A percentile compares a stretch with the other conserved stretches of the same genome.
Conservation (phyloP, 129 eudicot genomes). For the Tanacetum coccineum region DNA sequence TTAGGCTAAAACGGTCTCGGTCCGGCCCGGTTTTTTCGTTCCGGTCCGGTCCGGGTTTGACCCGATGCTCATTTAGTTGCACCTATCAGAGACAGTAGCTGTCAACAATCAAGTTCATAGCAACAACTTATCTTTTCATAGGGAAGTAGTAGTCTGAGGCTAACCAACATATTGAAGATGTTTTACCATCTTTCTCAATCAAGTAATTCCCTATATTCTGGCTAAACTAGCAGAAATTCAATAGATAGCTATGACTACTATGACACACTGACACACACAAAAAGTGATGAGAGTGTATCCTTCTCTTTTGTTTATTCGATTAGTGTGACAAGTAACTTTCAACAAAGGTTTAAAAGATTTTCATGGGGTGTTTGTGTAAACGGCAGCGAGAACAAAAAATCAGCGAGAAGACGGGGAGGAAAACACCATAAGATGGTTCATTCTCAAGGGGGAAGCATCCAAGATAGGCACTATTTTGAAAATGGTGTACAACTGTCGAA, state of each 20-base stretch:
- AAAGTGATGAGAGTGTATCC: neutral
- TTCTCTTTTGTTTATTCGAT: neutral
- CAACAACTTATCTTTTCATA: no score
- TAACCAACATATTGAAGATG: no score
- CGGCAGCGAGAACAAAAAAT: neutral
- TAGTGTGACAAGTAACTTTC: no score
- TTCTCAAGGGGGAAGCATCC: neutral
- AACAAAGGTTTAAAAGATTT: neutral
- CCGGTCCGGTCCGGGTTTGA: no score
- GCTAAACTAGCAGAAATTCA: slow-evolving; percentile 3
- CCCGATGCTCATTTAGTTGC: no score
- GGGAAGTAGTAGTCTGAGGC: no score
- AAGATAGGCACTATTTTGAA: neutral
- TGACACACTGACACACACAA: neutral
- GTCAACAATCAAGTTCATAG: no score
- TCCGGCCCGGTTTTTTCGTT: no score
- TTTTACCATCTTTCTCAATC: neutral
- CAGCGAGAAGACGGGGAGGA: no score
- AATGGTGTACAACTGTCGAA: neutral
- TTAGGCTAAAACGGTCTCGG: no score
- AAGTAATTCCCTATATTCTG: neutral
- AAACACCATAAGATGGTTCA: neutral
- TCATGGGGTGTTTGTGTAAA: neutral
- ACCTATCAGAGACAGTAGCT: no score
- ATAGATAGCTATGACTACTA: neutral